Base-by-base conservation (phyloP, 352 stramenopile genomes). In the Phytophthora rubi region DNA sequence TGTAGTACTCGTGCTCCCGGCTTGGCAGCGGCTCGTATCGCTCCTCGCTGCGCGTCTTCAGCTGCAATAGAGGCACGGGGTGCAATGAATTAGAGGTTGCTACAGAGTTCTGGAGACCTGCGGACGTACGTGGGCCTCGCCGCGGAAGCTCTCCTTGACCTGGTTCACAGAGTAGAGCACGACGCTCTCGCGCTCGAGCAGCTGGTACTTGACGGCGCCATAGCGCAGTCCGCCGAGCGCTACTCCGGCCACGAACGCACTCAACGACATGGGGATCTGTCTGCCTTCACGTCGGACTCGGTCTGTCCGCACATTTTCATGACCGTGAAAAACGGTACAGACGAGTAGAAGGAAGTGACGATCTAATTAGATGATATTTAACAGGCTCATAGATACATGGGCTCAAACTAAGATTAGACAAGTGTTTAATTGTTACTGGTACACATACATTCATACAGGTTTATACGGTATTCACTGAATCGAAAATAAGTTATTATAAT, bases 1-100 rank as follows among this genome's bases (percentile, higher is more conserved):
- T 89, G 74, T 94, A 94, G 75, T 92, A 94, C 79, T 92, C 86
- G 69, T 94, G 86, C 73, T 94, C 86, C 32, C 75, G 83, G 70
- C 79, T 90, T 32, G 81, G 84, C 60, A 94, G 62, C 37, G 80
- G 54, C 57, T 83, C 81, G 68, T 94, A 94, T 47, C 85, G 78
- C 65, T 88, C 71, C 56, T 88, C 58, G 45, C 45, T 68, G 10
- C 58, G 53, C 53, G 51, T 79, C 48, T 76, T 72, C 0, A 62
- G 42, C 76, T 82, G 55, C 23, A 16, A 15, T 32, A n/a, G 47
- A 30, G 4, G 28, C 28, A 30, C 28, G 28, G 28, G 28, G 28
- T 30, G 28, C 28, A 30, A 30, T 30, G 28, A 3, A 4, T 30
- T 30, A 30, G 28, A 30, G 28, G 28, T 30, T 30, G 28, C 4